Evolutionary conservation across 768 basidiomycete genomes (phyloP), one percentile per base, ranked within the genome.

Genomic region (Tulasnella sp.): DNA sequence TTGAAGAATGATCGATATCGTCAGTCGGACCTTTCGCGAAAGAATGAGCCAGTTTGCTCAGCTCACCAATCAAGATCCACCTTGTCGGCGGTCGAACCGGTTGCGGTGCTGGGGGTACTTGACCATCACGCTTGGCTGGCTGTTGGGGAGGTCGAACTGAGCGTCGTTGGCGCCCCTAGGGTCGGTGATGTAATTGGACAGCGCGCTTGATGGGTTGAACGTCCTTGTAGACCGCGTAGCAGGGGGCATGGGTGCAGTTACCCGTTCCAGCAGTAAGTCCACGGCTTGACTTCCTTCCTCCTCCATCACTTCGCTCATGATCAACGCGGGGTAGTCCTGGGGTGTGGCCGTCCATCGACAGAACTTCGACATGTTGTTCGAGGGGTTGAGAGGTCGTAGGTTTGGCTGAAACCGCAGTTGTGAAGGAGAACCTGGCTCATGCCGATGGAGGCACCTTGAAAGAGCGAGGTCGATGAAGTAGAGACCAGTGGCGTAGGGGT

Each of bases 311-410:
- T 95, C 93, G 0, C 93, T 88, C 57, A 92, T 85, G 80, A 91
- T 86, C 37, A 95, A 84, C 0, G 90, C 87, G 0, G 93, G 87
- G 83, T 95, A 96, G 84, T 92, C 93, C 69, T 91, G 84, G 0
- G 91, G 88, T 3, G 92, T 92, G 55, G 92, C 86, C 1, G 91
- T 92, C 92, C 93, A 94, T 83, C 91, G 85, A 79, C 88, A 87
- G 83, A 86, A 89, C 0, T 80, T 0, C 89, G 87, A 80, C 89
- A 86, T 80, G 90, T 91, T n/a, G 83, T 81, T 82, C 6, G 88
- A 87, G 2, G 88, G 80, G 85, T 84, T 80, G 84, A 84, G 40
- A 82, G 84, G 84, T 92, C 92, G 81, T 92, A 91, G 82, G 85
- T 89, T 0, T 85, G 0, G n/a, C 76, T 67, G 40, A 70, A 3